A percentile compares a stretch with the other conserved stretches of the same genome.
Evolutionary conservation across 202 grass and related monocot species (phyloP).

Genomic region (Brachypodium distachyon): DNA sequence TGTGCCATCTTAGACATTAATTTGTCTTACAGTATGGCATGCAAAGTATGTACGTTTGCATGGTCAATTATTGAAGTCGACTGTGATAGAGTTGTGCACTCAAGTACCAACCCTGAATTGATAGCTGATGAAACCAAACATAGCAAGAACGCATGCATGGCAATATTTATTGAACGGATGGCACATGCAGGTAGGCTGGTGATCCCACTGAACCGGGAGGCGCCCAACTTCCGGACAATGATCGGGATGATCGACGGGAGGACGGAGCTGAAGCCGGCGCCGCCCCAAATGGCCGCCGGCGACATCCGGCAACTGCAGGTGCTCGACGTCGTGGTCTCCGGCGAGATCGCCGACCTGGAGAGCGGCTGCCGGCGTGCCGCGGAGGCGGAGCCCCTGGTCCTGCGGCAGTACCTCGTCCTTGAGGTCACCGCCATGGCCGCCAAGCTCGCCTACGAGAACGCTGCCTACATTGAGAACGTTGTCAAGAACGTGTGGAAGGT

Average conservation of each 20-base stretch:
- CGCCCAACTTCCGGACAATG: slow-evolving; percentile 44
- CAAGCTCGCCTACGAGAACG: slow-evolving; percentile 67
- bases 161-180: background rate
- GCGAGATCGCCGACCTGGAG: background rate
- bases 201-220: slow-evolving; percentile 29
- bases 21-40: too few species aligned
- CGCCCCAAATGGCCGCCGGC: background rate
- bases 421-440: slow-evolving; percentile 48
- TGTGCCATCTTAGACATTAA: too few species aligned
- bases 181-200: slow-evolving; percentile 36
- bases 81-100: too few species aligned
- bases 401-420: background rate
- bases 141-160: background rate
- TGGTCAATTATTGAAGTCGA: too few species aligned
- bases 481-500: slow-evolving; percentile 76
- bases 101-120: too few species aligned
- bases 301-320: slow-evolving; percentile 1
- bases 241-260: slow-evolving; percentile 43
- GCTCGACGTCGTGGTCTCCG: background rate
- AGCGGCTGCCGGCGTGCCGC: background rate
- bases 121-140: background rate
- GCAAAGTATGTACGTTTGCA: too few species aligned
- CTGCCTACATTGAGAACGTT: slow-evolving; percentile 46
- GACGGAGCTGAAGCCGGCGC: slow-evolving; percentile 38
- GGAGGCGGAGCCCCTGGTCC: background rate